Base-by-base conservation (phyloP, 208 protist species). In the Trypanosoma cruzi region DNA sequence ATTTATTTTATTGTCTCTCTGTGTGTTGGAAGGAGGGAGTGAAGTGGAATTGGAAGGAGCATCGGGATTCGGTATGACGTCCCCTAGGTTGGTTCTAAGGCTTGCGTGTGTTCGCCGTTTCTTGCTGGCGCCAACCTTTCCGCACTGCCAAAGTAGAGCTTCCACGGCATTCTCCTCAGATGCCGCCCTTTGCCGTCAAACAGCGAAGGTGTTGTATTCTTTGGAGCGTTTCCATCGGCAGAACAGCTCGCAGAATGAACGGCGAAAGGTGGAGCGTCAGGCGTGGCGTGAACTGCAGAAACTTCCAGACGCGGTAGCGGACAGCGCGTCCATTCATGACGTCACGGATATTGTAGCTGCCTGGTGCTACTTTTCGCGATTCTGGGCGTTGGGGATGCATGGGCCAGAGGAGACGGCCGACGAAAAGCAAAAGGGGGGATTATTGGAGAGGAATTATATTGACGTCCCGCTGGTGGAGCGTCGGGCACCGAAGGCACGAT, bases 321-420 rank as follows among this genome's bases (percentile, higher is more conserved):
- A 86, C 1, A 50, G 64, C 32, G 69, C 80, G 18, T 48, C 65
- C 14, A 53, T 73, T 11, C 40, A 62, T 18, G 67, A 88, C 50
- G 22, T 88, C 28, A 73, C 73, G 2, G 89, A 95, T 58, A 82
- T 87, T 48, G 70, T 95, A 0, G 61, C 65, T 3, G 46, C 79
- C 52, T 92, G 85, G 79, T 68, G 71, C 61, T 89, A 89, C 73
- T 95, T 95, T 71, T 75, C 80, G 1, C 16, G 29, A 4, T 77
- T 69, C 32, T 95, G 86, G 89, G 84, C 67, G 5, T 73, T 72
- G 13, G 86, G 86, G 5, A 61, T 95, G 66, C 72, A 83, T 18
- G 89, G 89, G 0, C 89, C 89, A 7, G 42, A 53, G 7, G 63
- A 69, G 34, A 31, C 22, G 14, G 3, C 16, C 10, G 7, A 31